A percentile compares a stretch with the other conserved stretches of the same genome.
Conservation (phyloP, 345 rosid species). For the Populus alba region DNA sequence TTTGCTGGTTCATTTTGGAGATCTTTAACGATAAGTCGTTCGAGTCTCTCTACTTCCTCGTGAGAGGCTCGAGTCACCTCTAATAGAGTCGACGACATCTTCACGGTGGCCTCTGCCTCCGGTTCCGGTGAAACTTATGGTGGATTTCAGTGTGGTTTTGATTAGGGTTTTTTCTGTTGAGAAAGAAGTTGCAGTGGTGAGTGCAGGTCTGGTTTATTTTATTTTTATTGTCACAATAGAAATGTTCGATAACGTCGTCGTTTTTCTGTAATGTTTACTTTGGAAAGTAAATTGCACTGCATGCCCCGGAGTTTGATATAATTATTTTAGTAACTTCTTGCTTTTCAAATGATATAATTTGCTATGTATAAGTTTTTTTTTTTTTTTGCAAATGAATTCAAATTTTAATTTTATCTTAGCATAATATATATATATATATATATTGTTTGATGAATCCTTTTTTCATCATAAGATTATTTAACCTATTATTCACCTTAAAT, state of each 20-base stretch:
- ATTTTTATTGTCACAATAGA: no score
- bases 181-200: not conserved
- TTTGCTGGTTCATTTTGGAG: constrained; percentile 72
- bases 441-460: no score
- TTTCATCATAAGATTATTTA: no score
- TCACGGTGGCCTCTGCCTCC: not conserved
- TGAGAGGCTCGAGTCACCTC: constrained; percentile 85
- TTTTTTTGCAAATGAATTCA: not conserved
- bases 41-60: constrained; percentile 84
- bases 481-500: no score
- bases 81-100: constrained; percentile 87
- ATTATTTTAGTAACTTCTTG: not conserved
- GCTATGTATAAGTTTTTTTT: no score
- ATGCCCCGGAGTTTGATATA: not conserved
- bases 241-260: not conserved
- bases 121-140: not conserved
- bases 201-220: not conserved
- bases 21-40: constrained; percentile 84
- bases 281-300: not conserved
- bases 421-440: not conserved
- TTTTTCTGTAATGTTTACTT: not conserved
- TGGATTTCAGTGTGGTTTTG: not conserved
- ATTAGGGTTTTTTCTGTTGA: constrained; percentile 1
- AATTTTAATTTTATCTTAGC: not conserved
- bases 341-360: not conserved